Evolutionary conservation across 139 green algal species (phyloP), one percentile per base, ranked within the genome.

Genomic region (Gonium pectorale): DNA sequence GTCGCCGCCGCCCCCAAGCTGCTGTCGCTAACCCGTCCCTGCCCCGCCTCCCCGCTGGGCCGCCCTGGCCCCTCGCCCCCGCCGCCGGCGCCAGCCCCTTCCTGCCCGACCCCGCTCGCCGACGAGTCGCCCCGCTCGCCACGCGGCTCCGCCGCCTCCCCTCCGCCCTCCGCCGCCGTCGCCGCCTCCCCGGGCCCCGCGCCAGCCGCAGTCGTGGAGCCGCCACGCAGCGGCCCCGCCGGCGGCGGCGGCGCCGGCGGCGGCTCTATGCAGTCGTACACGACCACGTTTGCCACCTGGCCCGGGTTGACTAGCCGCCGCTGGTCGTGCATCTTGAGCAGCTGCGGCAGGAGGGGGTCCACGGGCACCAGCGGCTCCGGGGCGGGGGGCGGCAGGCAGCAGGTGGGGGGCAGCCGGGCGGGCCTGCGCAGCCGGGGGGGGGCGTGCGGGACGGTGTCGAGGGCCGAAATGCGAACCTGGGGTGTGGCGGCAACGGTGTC

Each of bases 251-350:
- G 29, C 83, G 54, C 33, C n/a, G 73, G 60, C 31, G 90, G 82
- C 54, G 70, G 79, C 46, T 87, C 63, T n/a, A 92, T 80, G 68
- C 85, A 92, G 70, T 94, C 91, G 56, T 90, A 94, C 62, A 94
- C 89, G 0, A 94, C 46, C 22, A 75, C 43, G 72, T 90, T 88
- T 3, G 85, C 62, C n/a, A 90, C 73, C 35, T 71, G 17, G 8
- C 71, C 67, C 3, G 87, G 81, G 62, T 84, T 68, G 35, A 79
- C 35, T 29, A 74, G 6, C 17, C 78, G 51, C 22, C 81, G 70
- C 60, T 84, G 44, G 40, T 87, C 86, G 27, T 89, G 69, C 77
- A 66, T 44, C 22, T n/a, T 35, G 37, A 86, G 87, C 11, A 74
- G 40, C 59, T 73, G 41, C 2, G 43, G n/a, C n/a, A n/a, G n/a